Evolutionary conservation across 2,329 filamentous ascomycete species (phyloP), one percentile per base, ranked within the genome.

Genomic region (Botrytis galanthina): DNA sequence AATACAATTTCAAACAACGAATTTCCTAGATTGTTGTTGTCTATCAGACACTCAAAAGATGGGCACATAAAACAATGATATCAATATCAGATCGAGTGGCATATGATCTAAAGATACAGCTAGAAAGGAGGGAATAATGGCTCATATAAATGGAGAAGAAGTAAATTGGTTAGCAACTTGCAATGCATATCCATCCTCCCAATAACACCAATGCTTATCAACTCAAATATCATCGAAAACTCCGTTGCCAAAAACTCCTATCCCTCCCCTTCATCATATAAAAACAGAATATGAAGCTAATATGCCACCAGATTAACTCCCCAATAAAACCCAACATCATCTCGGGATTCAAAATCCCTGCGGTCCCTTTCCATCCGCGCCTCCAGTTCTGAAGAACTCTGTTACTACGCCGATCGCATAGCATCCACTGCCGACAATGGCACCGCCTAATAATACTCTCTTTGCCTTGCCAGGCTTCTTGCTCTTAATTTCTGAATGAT

Each of bases 371-470:
- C 84, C 85, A 73, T 85, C 84, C 14, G 76, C 44, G 5, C 85
- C 86, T 0, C 86, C 85, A 0, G 84, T 87, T 61, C 82, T 84
- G 73, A 90, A 85, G 72, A 87, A 88, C 76, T 92, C 89, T 1
- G 83, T 83, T n/a, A 89, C 82, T 22, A 89, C 85, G 14, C 89
- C 89, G 32, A 88, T 81, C 1, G 85, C 86, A 77, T 91, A 92
- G 1, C 86, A 86, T 3, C 87, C 81, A 1, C 86, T 88, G 1
- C 85, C 87, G 2, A 89, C 82, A 81, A 86, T 88, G 0, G 83
- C 84, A 2, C 88, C 88, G 0, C 88, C 87, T 0, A 89, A 32
- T 10, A 72, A n/a, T 12, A 89, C 77, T 75, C 86, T 87, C 78
- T 85, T 87, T 0, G 82, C 83, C 1, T 86, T 74, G 35, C 82